phyloP scores from a whole-genome alignment of 1,284 basidiomycete genomes.

The Boletellus deceptivus region DNA sequence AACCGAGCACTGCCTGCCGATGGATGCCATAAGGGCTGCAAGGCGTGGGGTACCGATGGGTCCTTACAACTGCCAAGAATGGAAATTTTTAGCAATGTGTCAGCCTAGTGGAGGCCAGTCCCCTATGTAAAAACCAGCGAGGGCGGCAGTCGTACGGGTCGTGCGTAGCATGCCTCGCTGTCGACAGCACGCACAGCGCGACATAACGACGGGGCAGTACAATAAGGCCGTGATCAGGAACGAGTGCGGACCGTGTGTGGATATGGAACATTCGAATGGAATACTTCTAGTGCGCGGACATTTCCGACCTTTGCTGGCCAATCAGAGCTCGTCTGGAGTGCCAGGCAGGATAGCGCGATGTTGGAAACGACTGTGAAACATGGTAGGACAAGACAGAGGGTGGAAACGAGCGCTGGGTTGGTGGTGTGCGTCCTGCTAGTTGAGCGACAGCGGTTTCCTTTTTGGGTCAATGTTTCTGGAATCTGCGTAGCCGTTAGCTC shows the following conservation, averaged over 20 bases:
- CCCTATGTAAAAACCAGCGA: neutral
- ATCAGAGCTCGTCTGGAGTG: neutral
- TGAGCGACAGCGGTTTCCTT: slow-evolving; percentile 18
- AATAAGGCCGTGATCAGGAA: neutral
- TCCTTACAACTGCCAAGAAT: too few relatives aligned
- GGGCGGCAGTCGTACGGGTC: neutral
- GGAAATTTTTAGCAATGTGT: too few relatives aligned
- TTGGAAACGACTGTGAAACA: neutral
- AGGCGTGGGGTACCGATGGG: too few relatives aligned
- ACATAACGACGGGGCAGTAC: slow-evolving; percentile 12
- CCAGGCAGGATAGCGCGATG: neutral
- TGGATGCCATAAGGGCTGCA: too few relatives aligned
- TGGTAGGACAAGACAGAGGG: too few relatives aligned
- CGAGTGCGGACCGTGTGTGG: slow-evolving; percentile 16
- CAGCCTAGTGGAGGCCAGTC: too few relatives aligned
- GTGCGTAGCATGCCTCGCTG: neutral
- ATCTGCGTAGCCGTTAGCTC: neutral
- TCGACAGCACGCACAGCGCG: neutral
- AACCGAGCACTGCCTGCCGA: too few relatives aligned
- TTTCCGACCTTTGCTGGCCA: slow-evolving; percentile 12
- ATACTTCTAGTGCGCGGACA: slow-evolving; percentile 11
- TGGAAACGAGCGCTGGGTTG: too few relatives aligned
- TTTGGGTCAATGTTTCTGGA: slow-evolving; percentile 3
- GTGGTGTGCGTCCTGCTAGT: neutral
- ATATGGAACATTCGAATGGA: slow-evolving; percentile 32